These are phyloP conservation scores for Yamadazyma jaroonii DNA, from an alignment of 1,139 yeast species.

Conservation along the genomic window DNA sequence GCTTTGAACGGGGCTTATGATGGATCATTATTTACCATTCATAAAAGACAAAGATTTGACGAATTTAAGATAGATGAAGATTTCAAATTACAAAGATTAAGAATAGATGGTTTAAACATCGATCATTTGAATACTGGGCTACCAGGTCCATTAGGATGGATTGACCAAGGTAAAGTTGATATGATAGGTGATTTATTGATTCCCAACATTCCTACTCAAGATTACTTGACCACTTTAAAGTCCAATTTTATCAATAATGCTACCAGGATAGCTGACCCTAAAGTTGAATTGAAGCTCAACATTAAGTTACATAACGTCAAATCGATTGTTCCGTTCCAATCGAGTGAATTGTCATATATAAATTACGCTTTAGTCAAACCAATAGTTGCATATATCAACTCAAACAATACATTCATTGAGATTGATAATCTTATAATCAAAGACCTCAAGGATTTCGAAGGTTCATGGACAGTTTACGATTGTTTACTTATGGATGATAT, in stretches of 20 bases:
- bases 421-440: constrained; percentile 83
- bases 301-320: constrained; percentile 78
- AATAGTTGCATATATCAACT: constrained; percentile 91
- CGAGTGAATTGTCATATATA: constrained; percentile 79
- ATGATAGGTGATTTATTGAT: constrained; percentile 87
- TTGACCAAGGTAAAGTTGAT: constrained; percentile 85
- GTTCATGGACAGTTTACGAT: constrained; percentile 95
- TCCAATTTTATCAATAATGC: constrained; percentile 2
- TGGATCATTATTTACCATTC: constrained; percentile 87
- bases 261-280: constrained; percentile 13
- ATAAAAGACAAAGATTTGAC: constrained; percentile 63
- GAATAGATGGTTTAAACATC: constrained; percentile 81
- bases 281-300: constrained; percentile 60
- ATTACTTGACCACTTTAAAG: constrained; percentile 5
- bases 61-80: constrained; percentile 39
- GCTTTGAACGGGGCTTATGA: constrained; percentile 90
- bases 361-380: constrained; percentile 92
- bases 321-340: constrained; percentile 84
- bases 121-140: constrained; percentile 89
- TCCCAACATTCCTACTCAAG: constrained; percentile 55
- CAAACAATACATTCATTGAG: constrained; percentile 85
- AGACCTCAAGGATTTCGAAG: constrained; percentile 77
- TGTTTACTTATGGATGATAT: constrained; percentile 89
- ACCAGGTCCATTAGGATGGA: constrained; percentile 97
- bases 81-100: constrained; percentile 62